Evolutionary conservation across 768 basidiomycete species (phyloP).

Genomic region (Leccinum aurantiacum): DNA sequence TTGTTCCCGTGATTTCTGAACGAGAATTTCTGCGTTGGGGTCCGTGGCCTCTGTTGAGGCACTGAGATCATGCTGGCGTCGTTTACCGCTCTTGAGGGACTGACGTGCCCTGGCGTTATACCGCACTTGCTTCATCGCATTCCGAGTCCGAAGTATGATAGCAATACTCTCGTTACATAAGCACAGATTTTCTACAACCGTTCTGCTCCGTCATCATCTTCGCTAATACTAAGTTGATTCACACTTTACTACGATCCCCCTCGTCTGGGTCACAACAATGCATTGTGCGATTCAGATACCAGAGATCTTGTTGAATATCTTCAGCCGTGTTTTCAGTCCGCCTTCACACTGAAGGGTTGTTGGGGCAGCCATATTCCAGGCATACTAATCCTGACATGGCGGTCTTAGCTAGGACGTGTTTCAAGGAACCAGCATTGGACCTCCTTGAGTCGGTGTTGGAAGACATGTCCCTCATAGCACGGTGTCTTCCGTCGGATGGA

Average conservation of each 20-base stretch:
- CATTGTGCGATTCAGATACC: background rate
- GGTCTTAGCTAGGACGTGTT: background rate
- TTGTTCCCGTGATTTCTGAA: constrained; percentile 57
- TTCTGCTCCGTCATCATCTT: no score
- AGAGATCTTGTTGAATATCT: background rate
- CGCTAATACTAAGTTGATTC: no score
- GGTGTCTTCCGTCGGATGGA: background rate
- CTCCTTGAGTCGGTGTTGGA: background rate
- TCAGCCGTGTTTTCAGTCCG: background rate
- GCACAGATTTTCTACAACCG: background rate
- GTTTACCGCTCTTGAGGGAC: constrained; percentile 63
- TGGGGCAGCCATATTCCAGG: no score
- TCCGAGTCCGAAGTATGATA: background rate
- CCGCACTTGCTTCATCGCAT: constrained; percentile 19
- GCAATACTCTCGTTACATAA: constrained; percentile 2
- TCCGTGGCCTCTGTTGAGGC: constrained; percentile 37
- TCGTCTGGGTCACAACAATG: no score
- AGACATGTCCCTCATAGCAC: background rate
- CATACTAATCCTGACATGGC: background rate
- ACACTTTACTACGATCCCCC: no score
- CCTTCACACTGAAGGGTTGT: background rate
- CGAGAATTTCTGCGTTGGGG: constrained; percentile 58
- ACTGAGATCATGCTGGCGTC: constrained; percentile 33
- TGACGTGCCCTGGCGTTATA: constrained; percentile 71
- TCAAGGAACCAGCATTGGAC: background rate